Evolutionary conservation across 805 yeast genomes (phyloP).

Genomic region (Dipodascus albidus): DNA sequence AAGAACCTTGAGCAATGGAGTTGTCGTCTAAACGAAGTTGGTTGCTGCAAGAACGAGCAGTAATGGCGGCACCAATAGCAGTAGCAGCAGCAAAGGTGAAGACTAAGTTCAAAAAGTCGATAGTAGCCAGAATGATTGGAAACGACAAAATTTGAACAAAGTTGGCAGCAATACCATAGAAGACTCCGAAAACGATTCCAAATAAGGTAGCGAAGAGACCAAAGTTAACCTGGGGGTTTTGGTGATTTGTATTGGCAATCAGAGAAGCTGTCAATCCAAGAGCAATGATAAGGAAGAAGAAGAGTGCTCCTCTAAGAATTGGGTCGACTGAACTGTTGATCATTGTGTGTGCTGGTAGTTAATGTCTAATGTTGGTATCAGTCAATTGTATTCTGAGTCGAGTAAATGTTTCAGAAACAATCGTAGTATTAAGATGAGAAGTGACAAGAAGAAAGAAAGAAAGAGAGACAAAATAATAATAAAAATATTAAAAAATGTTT

Average conservation of each 20-base stretch:
- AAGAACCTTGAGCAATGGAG: slow-evolving; percentile 60
- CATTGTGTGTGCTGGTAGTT: background rate
- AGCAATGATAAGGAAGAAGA: slow-evolving; percentile 62
- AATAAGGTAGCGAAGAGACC: slow-evolving; percentile 79
- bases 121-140: slow-evolving; percentile 62
- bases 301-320: slow-evolving; percentile 61
- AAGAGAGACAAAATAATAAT: background rate
- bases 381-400: too few relatives aligned
- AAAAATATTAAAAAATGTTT: too few relatives aligned
- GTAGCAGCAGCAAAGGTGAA: slow-evolving; percentile 93
- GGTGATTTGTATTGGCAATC: slow-evolving; percentile 39
- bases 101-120: slow-evolving; percentile 81
- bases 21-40: slow-evolving; percentile 49
- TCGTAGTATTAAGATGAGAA: too few relatives aligned
- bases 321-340: slow-evolving; percentile 37
- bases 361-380: too few relatives aligned
- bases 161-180: slow-evolving; percentile 71
- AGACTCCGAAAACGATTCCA: slow-evolving; percentile 66
- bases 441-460: background rate
- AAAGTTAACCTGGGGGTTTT: slow-evolving; percentile 74
- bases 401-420: too few relatives aligned
- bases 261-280: slow-evolving; percentile 88
- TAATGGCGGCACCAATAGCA: slow-evolving; percentile 83
- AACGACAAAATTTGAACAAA: slow-evolving; percentile 72
- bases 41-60: slow-evolving; percentile 79